Evolutionary conservation across 192 early-diverging fungal species (phyloP).

Genomic region (Thamnidium elegans): DNA sequence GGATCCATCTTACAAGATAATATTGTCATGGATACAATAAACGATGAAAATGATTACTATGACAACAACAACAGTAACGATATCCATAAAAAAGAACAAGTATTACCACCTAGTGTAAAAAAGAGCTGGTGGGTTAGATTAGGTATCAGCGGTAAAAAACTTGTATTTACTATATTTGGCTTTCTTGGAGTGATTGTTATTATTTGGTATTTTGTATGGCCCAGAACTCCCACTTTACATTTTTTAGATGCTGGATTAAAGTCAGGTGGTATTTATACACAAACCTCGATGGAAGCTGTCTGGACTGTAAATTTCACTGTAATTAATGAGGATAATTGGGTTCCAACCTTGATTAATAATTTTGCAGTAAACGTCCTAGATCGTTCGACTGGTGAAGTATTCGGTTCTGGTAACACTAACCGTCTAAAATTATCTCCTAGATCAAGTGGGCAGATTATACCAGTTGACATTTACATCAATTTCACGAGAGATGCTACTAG

Average conservation of each 20-base stretch:
- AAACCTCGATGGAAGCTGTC: neutral
- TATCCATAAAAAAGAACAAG: neutral
- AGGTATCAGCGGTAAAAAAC: slow-evolving; percentile 10
- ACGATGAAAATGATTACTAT: slow-evolving; percentile 12
- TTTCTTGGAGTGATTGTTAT: slow-evolving; percentile 21
- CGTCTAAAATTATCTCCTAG: slow-evolving; percentile 11
- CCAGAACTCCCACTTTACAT: slow-evolving; percentile 13
- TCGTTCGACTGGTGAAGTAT: neutral
- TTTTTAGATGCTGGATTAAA: slow-evolving; percentile 11
- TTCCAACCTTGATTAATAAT: slow-evolving; percentile 21
- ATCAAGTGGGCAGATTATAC: slow-evolving; percentile 3
- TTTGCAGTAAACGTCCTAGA: slow-evolving; percentile 12
- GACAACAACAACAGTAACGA: no score
- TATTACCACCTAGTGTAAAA: slow-evolving; percentile 1
- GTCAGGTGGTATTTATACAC: neutral
- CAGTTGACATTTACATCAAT: slow-evolving; percentile 17
- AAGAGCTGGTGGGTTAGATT: neutral
- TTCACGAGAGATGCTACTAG: slow-evolving; percentile 19
- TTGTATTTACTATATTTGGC: neutral
- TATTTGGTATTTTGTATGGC: slow-evolving; percentile 35
- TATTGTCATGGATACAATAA: slow-evolving; percentile 25
- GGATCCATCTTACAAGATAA: slow-evolving; percentile 32
- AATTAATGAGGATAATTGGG: slow-evolving; percentile 30
- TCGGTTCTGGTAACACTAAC: slow-evolving; percentile 22
- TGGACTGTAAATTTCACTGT: slow-evolving; percentile 30